These are phyloP conservation scores for Medicago ruthenica DNA, from an alignment of 306 rosid genomes.

Conservation along the genomic window DNA sequence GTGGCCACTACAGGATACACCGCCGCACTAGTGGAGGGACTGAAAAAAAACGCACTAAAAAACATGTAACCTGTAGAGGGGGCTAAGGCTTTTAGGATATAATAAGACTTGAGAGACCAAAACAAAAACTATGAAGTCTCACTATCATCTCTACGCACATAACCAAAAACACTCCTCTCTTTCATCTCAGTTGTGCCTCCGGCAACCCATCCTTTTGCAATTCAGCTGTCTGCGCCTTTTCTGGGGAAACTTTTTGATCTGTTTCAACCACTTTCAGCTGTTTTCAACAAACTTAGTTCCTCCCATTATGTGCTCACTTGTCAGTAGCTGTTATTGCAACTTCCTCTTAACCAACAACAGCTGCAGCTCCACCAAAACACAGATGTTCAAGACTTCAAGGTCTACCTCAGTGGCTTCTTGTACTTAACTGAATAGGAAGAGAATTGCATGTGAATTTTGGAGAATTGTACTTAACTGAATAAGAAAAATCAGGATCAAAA, in stretches of 20 bases:
- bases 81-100: background rate
- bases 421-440: too few species aligned
- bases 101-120: background rate
- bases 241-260: background rate
- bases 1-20: too few species aligned
- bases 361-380: background rate
- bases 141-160: too few species aligned
- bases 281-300: background rate
- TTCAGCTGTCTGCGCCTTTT: background rate
- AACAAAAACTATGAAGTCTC: background rate
- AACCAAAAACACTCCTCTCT: too few species aligned
- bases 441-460: too few species aligned
- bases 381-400: background rate
- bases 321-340: background rate
- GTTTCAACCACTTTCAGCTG: background rate
- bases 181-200: background rate
- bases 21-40: too few species aligned
- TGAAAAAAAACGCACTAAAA: too few species aligned
- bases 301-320: background rate
- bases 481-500: too few species aligned
- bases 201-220: background rate
- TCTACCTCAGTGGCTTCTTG: background rate
- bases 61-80: too few species aligned
- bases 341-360: background rate
- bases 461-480: too few species aligned